These are phyloP conservation scores for Moricandia moricandioides DNA, from an alignment of 345 rosid species.

Conservation along the genomic window DNA sequence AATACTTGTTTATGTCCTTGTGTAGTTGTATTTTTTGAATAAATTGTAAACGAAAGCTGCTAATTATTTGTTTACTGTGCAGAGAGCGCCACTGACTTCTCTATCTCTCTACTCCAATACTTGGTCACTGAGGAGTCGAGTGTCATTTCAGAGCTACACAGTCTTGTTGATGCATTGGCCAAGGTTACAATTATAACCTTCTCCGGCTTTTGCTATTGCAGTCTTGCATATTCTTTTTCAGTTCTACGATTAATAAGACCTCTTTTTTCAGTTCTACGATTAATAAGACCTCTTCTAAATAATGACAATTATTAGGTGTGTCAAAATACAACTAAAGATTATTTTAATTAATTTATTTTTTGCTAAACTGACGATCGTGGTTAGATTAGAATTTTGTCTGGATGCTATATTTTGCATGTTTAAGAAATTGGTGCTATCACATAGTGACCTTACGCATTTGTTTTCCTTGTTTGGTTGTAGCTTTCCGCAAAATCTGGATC, in stretches of 20 bases:
- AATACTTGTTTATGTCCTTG: background rate
- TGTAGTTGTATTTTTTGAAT: background rate
- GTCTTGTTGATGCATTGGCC: constrained; percentile 84
- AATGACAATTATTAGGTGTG: background rate
- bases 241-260: background rate
- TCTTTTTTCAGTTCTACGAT: background rate
- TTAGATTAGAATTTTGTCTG: background rate
- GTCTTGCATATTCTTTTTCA: constrained; percentile 1
- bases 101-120: constrained; percentile 79
- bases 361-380: background rate
- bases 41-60: background rate
- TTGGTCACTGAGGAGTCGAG: constrained; percentile 75
- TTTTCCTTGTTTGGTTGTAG: constrained; percentile 41
- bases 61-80: constrained; percentile 37
- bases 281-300: background rate
- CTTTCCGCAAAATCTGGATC: constrained; percentile 80
- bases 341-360: background rate
- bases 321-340: background rate
- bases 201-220: background rate
- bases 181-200: constrained; percentile 50
- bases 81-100: constrained; percentile 87
- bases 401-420: background rate
- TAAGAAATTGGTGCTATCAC: background rate
- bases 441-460: background rate
- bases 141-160: constrained; percentile 89